Evolutionary conservation across 164 flowering plant genomes (phyloP).

Genomic region (Aristolochia californica): DNA sequence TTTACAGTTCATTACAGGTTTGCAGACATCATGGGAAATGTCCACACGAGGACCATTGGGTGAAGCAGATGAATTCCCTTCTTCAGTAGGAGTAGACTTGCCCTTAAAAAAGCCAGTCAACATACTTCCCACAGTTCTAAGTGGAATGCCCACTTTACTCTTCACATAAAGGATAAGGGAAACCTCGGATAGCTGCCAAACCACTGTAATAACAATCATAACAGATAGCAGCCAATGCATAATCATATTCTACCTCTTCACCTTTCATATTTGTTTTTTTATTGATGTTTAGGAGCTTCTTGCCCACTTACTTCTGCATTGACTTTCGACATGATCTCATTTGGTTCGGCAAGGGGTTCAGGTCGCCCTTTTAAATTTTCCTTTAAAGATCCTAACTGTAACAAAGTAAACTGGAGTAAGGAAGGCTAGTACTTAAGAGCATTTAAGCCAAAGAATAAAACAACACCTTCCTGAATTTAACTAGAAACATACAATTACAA

Average conservation of each 20-base stretch:
- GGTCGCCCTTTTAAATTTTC: background rate
- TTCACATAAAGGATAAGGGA: slow-evolving; percentile 44
- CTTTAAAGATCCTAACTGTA: slow-evolving; percentile 2
- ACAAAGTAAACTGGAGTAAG: no score
- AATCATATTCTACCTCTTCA: slow-evolving; percentile 53
- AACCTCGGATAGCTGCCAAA: slow-evolving; percentile 74
- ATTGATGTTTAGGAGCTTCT: background rate
- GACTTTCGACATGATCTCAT: background rate
- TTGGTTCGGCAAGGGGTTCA: background rate
- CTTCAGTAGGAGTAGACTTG: no score
- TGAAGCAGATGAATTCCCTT: no score
- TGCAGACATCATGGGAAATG: no score
- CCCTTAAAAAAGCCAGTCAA: slow-evolving; percentile 23
- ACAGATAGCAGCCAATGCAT: slow-evolving; percentile 65
- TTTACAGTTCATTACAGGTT: no score
- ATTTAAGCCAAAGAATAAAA: no score
- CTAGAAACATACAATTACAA: no score
- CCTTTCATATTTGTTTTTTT: slow-evolving; percentile 7
- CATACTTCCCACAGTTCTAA: slow-evolving; percentile 33
- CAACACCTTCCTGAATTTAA: no score
- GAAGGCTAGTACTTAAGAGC: no score
- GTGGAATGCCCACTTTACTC: slow-evolving; percentile 42
- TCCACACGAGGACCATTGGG: no score
- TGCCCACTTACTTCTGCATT: background rate
- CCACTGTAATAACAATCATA: slow-evolving; percentile 47